These are phyloP conservation scores for Candida sanyiensis DNA, from an alignment of 805 yeast genomes.

Conservation along the genomic window DNA sequence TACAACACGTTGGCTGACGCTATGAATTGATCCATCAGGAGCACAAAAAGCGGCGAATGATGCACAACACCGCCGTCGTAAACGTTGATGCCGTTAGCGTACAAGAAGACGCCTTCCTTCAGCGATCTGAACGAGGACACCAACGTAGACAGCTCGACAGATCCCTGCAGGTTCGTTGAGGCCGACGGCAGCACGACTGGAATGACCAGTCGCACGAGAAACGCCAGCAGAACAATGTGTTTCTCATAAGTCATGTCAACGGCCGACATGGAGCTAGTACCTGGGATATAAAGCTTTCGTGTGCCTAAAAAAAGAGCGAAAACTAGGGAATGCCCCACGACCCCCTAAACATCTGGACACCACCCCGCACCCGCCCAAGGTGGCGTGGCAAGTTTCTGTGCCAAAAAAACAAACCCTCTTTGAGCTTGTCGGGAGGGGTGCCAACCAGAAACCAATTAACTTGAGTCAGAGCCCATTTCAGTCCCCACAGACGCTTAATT, in stretches of 20 bases:
- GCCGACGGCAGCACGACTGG: conserved; percentile 17
- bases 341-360: too few relatives aligned
- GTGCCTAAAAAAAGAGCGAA: too few relatives aligned
- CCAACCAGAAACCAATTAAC: too few relatives aligned
- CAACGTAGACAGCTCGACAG: conserved; percentile 68
- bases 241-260: conserved; percentile 5
- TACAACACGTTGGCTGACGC: conserved; percentile 37
- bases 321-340: too few relatives aligned
- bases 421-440: too few relatives aligned
- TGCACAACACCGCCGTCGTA: conserved; percentile 85
- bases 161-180: conserved; percentile 19
- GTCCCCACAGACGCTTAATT: too few relatives aligned
- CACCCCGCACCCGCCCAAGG: too few relatives aligned
- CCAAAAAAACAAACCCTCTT: too few relatives aligned
- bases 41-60: conserved; percentile 73
- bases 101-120: conserved; percentile 61
- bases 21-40: conserved; percentile 33
- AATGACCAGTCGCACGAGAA: conserved; percentile 16
- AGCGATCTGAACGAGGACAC: conserved; percentile 60
- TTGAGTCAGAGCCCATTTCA: too few relatives aligned
- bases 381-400: too few relatives aligned
- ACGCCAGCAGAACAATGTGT: conserved; percentile 12
- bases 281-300: background rate
- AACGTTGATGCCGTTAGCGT: conserved; percentile 50
- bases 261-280: background rate